Conservation (phyloP, 495 filamentous ascomycete species). For the Elasticomyces elasticus region DNA sequence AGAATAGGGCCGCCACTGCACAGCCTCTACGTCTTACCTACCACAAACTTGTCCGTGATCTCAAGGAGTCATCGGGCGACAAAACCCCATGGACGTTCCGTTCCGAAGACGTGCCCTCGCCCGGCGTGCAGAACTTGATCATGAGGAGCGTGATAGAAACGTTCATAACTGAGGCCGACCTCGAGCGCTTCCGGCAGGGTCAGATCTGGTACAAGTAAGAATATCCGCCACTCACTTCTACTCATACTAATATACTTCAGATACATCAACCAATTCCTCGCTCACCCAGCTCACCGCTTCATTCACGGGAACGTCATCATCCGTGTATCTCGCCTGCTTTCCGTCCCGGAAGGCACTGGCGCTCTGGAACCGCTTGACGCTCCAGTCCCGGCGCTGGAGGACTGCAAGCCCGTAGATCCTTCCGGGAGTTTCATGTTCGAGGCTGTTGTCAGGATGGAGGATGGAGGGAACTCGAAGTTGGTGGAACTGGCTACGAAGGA, state of each 20-base stretch:
- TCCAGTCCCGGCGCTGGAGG: slow-evolving; percentile 14
- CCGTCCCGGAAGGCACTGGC: slow-evolving; percentile 9
- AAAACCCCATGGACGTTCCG: slow-evolving; percentile 2
- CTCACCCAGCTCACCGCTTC: slow-evolving; percentile 29
- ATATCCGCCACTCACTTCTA: background rate
- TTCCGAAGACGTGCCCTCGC: slow-evolving; percentile 36
- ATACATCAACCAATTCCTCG: slow-evolving; percentile 9
- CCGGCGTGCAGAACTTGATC: slow-evolving; percentile 25
- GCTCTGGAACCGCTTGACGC: slow-evolving; percentile 8
- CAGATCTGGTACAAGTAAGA: slow-evolving; percentile 8
- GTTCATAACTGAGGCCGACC: background rate
- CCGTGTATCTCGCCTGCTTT: slow-evolving; percentile 26
- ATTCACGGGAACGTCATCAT: slow-evolving; percentile 39
- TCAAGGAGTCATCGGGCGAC: background rate
- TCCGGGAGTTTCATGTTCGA: slow-evolving; percentile 34
- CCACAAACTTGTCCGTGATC: slow-evolving; percentile 10
- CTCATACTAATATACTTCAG: background rate
- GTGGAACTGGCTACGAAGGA: slow-evolving; percentile 48
- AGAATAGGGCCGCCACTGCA: slow-evolving; percentile 20
- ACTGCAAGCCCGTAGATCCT: slow-evolving; percentile 27
- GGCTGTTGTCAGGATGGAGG: slow-evolving; percentile 34
- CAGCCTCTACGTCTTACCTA: background rate
- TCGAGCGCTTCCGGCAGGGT: slow-evolving; percentile 8
- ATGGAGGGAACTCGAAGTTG: slow-evolving; percentile 31
- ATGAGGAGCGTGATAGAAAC: slow-evolving; percentile 1